phyloP scores from a whole-genome alignment of 345 rosid genomes.

The Camelina sativa region DNA sequence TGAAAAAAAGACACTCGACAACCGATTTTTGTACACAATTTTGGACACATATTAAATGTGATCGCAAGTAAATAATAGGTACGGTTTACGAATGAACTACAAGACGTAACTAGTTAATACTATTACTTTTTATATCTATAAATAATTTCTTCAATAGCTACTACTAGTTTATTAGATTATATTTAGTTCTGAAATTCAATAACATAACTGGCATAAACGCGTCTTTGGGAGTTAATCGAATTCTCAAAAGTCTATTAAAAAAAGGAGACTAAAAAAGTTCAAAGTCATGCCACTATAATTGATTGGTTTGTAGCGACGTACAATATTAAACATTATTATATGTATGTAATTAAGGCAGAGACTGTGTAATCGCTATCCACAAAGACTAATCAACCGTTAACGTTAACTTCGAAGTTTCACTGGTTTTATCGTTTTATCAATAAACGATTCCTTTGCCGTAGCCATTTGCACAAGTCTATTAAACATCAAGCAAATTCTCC shows the following conservation, averaged over 20 bases:
- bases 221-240: constrained; percentile 1
- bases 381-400: constrained; percentile 27
- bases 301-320: constrained; percentile 1
- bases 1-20: not conserved
- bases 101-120: constrained; percentile 1
- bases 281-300: constrained; percentile 32
- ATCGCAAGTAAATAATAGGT: not conserved
- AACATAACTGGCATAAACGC: constrained; percentile 13
- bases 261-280: not conserved
- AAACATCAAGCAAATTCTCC: not conserved
- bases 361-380: constrained; percentile 32
- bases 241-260: not conserved
- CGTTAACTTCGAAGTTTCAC: constrained; percentile 13
- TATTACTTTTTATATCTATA: not conserved
- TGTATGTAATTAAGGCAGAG: constrained; percentile 9
- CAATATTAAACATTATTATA: not conserved
- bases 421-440: not conserved
- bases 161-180: not conserved
- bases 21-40: not conserved
- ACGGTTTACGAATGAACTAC: not conserved
- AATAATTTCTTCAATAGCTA: not conserved
- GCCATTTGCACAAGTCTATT: not conserved
- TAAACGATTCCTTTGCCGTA: constrained; percentile 7
- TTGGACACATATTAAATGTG: not conserved
- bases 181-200: not conserved